phyloP scores from a whole-genome alignment of 2,329 filamentous ascomycete genomes.

The Cercospora citrullina region DNA sequence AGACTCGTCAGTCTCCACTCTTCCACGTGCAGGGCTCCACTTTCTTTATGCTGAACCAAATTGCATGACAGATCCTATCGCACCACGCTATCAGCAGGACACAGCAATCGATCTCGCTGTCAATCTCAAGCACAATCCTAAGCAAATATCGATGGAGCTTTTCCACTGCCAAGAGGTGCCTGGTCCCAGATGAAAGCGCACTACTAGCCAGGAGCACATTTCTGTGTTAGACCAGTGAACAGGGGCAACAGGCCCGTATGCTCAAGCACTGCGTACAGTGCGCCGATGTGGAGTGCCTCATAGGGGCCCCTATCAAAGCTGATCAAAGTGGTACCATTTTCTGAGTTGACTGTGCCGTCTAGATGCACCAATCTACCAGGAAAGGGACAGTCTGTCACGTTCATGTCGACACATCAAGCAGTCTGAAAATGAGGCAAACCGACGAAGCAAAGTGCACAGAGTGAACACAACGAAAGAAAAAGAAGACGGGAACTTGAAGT shows the following conservation, averaged over 20 bases:
- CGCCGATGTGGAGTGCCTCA: neutral
- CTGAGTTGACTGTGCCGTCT: neutral
- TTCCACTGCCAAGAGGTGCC: neutral
- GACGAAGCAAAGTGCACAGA: neutral
- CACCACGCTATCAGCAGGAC: neutral
- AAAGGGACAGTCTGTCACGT: neutral
- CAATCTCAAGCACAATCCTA: neutral
- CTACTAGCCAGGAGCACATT: neutral
- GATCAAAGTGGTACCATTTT: neutral
- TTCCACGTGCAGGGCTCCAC: neutral
- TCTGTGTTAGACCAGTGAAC: neutral
- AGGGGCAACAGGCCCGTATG: neutral
- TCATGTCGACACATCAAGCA: neutral
- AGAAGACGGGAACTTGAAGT: neutral
- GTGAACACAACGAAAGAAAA: neutral
- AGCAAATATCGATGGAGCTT: neutral
- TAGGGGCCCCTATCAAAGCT: neutral
- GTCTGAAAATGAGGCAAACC: neutral
- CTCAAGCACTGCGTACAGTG: neutral
- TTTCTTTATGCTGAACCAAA: neutral
- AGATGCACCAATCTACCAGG: neutral
- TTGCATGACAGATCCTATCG: neutral
- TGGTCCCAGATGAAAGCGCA: neutral
- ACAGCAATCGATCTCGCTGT: neutral
- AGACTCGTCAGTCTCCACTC: conserved; percentile 1